Evolutionary conservation across 2,329 filamentous ascomycete species (phyloP), one percentile per base, ranked within the genome.

Genomic region (Claviceps sp.): DNA sequence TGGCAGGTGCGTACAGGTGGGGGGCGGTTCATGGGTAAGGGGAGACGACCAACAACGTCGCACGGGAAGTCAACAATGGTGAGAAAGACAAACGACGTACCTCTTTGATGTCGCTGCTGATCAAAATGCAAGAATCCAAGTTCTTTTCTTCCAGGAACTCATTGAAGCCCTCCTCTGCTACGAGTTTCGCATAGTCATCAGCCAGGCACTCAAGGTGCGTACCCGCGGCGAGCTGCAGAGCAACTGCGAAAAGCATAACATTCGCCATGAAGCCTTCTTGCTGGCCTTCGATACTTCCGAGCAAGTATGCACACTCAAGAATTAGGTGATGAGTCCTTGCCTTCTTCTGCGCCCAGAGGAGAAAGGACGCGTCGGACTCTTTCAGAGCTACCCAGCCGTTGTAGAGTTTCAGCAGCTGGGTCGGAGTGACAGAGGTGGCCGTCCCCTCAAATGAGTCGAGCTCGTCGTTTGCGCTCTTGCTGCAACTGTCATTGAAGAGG

Each of bases 221-320:
- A 2, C 47, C 37, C 16, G 55, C 50, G 16, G 45, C 52, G 6
- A 22, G 22, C 20, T 46, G 38, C 2, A 61, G 22, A 24, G 51
- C 52, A 8, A 14, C 5, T n/a, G 48, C 1, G 14, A 61, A 34
- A 6, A 50, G 48, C 26, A 0, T 1, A 11, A 30, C 2, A 16
- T 2, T 30, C 26, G 26, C 2, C 3, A 9, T n/a, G 20, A 56
- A 24, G 7, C 40, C 47, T 13, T 26, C 11, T 6, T 4, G 13
- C 20, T 37, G 4, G 4, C 30, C 26, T 16, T 9, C 13, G 16
- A 55, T 48, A 8, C 16, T 48, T 20, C 1, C 22, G 5, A 52
- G 13, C 13, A 59, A 26, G 34, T 48, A 48, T 4, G 47, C 56
- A 44, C 57, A 58, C 50, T 59, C 57, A 4, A 50, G 50, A 13